Conservation (phyloP, 768 basidiomycete genomes). For the Termitomyces sp. region DNA sequence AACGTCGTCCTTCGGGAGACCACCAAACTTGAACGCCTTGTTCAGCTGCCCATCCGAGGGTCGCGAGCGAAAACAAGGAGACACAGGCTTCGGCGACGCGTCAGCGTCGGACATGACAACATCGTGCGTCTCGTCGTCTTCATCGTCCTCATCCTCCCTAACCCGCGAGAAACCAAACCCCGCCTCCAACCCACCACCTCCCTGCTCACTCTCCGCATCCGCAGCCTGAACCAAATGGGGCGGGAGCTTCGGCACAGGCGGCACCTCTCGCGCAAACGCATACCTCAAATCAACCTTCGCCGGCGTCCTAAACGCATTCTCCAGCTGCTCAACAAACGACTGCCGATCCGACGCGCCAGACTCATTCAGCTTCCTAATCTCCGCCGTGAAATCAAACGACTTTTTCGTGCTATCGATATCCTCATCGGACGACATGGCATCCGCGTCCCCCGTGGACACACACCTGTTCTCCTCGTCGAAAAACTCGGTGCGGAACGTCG, state of each 20-base stretch:
- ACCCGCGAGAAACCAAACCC: slow-evolving; percentile 26
- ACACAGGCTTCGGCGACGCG: slow-evolving; percentile 11
- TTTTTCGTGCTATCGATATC: slow-evolving; percentile 73
- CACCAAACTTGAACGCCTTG: slow-evolving; percentile 72
- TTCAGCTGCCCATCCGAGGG: slow-evolving; percentile 67
- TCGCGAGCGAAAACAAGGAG: slow-evolving; percentile 31
- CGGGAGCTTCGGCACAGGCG: slow-evolving; percentile 51
- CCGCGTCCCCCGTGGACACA: slow-evolving; percentile 24
- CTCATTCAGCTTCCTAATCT: slow-evolving; percentile 64
- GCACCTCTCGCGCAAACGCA: slow-evolving; percentile 37
- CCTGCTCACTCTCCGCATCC: slow-evolving; percentile 3
- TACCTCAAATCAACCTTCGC: slow-evolving; percentile 59
- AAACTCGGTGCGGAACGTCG: not conserved
- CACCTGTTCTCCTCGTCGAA: slow-evolving; percentile 19
- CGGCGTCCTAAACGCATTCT: slow-evolving; percentile 75
- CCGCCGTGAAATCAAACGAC: slow-evolving; percentile 83
- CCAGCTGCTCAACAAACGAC: slow-evolving; percentile 81
- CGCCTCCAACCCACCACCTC: slow-evolving; percentile 12
- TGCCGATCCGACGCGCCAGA: slow-evolving; percentile 49
- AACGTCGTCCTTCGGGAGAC: slow-evolving; percentile 25
- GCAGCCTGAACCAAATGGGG: slow-evolving; percentile 7
- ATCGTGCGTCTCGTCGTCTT: slow-evolving; percentile 22
- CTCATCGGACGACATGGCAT: slow-evolving; percentile 15
- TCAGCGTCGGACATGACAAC: slow-evolving; percentile 14
- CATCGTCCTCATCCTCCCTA: slow-evolving; percentile 21